These are phyloP conservation scores for Nakazawaea siamensis DNA, from an alignment of 805 yeast genomes.

Conservation along the genomic window DNA sequence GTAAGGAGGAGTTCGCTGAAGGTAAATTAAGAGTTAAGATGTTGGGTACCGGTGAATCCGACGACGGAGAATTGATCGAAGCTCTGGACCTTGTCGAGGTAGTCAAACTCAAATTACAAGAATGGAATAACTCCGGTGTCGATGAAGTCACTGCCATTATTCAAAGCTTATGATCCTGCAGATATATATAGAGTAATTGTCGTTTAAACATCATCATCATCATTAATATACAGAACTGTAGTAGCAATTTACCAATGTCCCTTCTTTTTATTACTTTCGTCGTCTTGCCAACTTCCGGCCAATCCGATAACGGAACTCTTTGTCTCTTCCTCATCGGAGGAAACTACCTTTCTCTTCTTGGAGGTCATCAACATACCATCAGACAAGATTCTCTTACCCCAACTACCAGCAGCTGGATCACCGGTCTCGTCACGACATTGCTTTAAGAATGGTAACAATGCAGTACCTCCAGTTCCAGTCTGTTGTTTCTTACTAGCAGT, in stretches of 20 bases:
- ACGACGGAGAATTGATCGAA: slow-evolving; percentile 76
- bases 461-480: slow-evolving; percentile 92
- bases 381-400: slow-evolving; percentile 74
- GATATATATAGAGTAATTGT: neutral
- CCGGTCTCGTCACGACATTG: slow-evolving; percentile 97
- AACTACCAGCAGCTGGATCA: slow-evolving; percentile 82
- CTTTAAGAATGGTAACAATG: slow-evolving; percentile 82
- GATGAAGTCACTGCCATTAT: slow-evolving; percentile 59
- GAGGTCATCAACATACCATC: slow-evolving; percentile 32
- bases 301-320: slow-evolving; percentile 16
- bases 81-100: slow-evolving; percentile 49
- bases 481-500: slow-evolving; percentile 39
- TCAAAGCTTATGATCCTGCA: slow-evolving; percentile 39
- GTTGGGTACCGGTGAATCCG: slow-evolving; percentile 80
- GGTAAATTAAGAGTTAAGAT: slow-evolving; percentile 82
- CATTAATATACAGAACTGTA: no score
- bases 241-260: slow-evolving; percentile 27
- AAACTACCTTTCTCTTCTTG: slow-evolving; percentile 1
- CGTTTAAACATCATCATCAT: neutral
- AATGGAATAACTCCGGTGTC: slow-evolving; percentile 41
- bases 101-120: slow-evolving; percentile 30
- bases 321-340: slow-evolving; percentile 1
- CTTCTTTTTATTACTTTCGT: slow-evolving; percentile 15
- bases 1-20: slow-evolving; percentile 84
- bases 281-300: slow-evolving; percentile 24